Conservation (phyloP, 345 rosid species). For the Mercurialis annua region DNA sequence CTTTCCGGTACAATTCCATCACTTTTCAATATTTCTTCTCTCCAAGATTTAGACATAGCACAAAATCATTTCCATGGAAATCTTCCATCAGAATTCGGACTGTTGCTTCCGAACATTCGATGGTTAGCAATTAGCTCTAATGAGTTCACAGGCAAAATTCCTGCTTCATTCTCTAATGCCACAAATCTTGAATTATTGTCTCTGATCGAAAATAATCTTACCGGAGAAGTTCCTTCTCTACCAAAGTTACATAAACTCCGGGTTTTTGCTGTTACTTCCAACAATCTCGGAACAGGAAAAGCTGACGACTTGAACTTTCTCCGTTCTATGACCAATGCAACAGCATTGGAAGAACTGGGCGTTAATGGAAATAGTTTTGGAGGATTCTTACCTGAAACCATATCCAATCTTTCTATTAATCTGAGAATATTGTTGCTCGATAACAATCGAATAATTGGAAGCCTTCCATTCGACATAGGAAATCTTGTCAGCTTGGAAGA, state of each 20-base stretch:
- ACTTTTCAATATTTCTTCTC: slow-evolving; percentile 18
- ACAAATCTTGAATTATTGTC: slow-evolving; percentile 1
- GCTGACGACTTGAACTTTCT: slow-evolving; percentile 16
- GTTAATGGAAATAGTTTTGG: neutral
- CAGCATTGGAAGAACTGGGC: neutral
- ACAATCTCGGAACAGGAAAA: slow-evolving; percentile 9
- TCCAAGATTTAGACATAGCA: neutral
- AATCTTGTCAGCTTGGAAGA: slow-evolving; percentile 14
- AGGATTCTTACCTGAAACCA: slow-evolving; percentile 14
- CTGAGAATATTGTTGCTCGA: fast-evolving
- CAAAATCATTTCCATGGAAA: slow-evolving; percentile 2
- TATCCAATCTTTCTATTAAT: slow-evolving; percentile 20
- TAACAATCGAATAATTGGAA: slow-evolving; percentile 4
- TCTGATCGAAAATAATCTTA: neutral
- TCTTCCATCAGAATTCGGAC: slow-evolving; percentile 8
- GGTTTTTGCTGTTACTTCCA: neutral
- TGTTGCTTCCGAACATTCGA: slow-evolving; percentile 15
- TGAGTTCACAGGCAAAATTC: slow-evolving; percentile 20
- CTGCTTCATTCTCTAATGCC: slow-evolving; percentile 24
- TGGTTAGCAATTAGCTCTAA: neutral
- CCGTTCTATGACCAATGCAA: slow-evolving; percentile 14
- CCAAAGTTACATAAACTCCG: slow-evolving; percentile 10
- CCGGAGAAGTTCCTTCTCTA: slow-evolving; percentile 19
- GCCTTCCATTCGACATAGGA: slow-evolving; percentile 18
- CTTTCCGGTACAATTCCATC: slow-evolving; percentile 18